Base-by-base conservation (phyloP, 768 basidiomycete genomes). In the Steccherinum ochraceum region DNA sequence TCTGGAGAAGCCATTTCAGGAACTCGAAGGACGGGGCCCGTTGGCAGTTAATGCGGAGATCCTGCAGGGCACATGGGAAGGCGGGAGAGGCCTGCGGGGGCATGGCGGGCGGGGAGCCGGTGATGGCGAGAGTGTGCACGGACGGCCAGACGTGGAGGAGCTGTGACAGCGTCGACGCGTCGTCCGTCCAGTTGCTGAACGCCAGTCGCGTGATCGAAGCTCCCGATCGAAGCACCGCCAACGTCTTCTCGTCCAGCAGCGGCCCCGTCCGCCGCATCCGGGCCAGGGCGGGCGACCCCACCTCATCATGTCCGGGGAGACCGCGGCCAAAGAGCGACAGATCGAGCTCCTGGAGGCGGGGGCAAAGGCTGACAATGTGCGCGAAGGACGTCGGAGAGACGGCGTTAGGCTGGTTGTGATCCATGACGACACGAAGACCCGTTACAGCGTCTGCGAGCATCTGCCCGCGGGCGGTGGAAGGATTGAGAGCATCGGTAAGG, bases 151-250 rank as follows among this genome's bases (percentile, higher is more conserved):
- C 68, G 47, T 77, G 74, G 55, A 88, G 77, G 39, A 89, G 75
- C 63, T 84, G 81, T 44, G 72, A 67, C 47, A 87, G 67, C 13
- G 76, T 68, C 39, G 77, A 66, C 46, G 73, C 66, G 60, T 84
- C 80, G 54, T 81, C 77, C 11, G 86, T 81, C 84, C 83, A 87
- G 61, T 89, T 88, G 61, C 74, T 77, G 59, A 89, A 82, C 49
- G 76, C 75, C 3, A 89, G 71, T 4, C 72, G 65, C 5, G 66
- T 61, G 24, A 74, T 68, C 54, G 80, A 77, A 1, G 84, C 80
- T n/a, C 79, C 83, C 10, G 74, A 63, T 48, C 68, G 75, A 46
- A 87, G 73, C 40, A 77, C 63, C 16, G 73, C 64, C 25, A 86
- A 64, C 2, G 79, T 81, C 47, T 61, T 63, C 0, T 75, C 53